A percentile compares a stretch with the other conserved stretches of the same genome.
These are phyloP conservation scores for Solanum okadae DNA, from an alignment of 257 asterid species.

Conservation along the genomic window DNA sequence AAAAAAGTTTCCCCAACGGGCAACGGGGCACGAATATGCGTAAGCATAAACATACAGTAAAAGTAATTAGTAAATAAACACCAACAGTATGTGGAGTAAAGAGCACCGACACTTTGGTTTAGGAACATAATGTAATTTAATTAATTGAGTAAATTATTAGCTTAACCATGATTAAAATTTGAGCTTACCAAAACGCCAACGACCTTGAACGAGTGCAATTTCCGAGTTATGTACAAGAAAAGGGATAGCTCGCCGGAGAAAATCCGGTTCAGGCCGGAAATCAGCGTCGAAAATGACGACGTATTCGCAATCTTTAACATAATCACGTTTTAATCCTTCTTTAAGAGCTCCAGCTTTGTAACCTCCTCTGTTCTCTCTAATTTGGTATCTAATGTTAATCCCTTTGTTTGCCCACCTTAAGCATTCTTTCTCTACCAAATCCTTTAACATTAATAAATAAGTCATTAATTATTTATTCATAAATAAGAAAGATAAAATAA, in stretches of 20 bases:
- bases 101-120: constrained; percentile 48
- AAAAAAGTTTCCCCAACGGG: not conserved
- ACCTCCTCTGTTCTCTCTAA: constrained; percentile 71
- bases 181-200: constrained; percentile 90
- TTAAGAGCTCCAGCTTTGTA: constrained; percentile 98
- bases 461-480: not conserved
- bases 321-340: constrained; percentile 73
- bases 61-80: not conserved
- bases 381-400: constrained; percentile 66
- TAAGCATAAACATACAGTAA: not conserved
- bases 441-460: constrained; percentile 29
- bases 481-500: not conserved
- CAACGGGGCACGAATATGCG: not conserved
- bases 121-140: not conserved
- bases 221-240: constrained; percentile 63
- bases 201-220: constrained; percentile 83
- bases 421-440: constrained; percentile 89
- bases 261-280: constrained; percentile 92
- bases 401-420: constrained; percentile 89
- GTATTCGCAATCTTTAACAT: constrained; percentile 70
- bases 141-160: not conserved
- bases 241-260: constrained; percentile 75
- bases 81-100: not conserved
- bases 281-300: constrained; percentile 92
- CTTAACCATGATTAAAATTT: not conserved